Conservation (phyloP, 106 monocot genomes). For the Dendrobium catenatum region DNA sequence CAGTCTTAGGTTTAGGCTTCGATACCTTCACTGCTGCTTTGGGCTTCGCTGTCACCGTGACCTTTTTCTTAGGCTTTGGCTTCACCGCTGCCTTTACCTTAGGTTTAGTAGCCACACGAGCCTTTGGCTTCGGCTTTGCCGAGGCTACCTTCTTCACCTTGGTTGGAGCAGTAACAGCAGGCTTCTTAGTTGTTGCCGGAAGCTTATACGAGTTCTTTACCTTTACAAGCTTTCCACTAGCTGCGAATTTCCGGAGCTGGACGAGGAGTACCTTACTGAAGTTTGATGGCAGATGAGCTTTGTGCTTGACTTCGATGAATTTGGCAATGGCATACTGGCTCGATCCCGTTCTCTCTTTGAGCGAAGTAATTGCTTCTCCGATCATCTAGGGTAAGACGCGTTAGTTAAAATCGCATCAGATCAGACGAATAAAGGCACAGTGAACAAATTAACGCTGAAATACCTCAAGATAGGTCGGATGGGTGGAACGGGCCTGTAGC, state of each 20-base stretch:
- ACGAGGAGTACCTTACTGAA: slow-evolving; percentile 55
- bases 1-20: slow-evolving; percentile 3
- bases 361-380: slow-evolving; percentile 47
- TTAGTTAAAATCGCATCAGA: neutral
- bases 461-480: slow-evolving; percentile 4
- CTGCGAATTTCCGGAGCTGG: slow-evolving; percentile 54
- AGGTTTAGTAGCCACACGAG: neutral
- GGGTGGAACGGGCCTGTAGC: neutral
- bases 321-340: slow-evolving; percentile 80
- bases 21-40: neutral
- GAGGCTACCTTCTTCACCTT: neutral
- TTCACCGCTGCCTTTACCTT: neutral
- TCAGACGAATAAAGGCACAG: neutral
- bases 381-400: slow-evolving; percentile 43
- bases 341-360: slow-evolving; percentile 84
- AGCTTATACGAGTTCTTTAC: slow-evolving; percentile 81
- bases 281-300: slow-evolving; percentile 43
- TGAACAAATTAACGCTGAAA: neutral
- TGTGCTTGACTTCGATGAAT: slow-evolving; percentile 76
- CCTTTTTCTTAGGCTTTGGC: neutral
- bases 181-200: neutral
- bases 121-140: neutral
- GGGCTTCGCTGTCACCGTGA: neutral
- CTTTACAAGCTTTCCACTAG: slow-evolving; percentile 65
- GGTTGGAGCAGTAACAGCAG: neutral